Base-by-base conservation (phyloP, 495 filamentous ascomycete genomes). In the Penicillium odoratum region DNA sequence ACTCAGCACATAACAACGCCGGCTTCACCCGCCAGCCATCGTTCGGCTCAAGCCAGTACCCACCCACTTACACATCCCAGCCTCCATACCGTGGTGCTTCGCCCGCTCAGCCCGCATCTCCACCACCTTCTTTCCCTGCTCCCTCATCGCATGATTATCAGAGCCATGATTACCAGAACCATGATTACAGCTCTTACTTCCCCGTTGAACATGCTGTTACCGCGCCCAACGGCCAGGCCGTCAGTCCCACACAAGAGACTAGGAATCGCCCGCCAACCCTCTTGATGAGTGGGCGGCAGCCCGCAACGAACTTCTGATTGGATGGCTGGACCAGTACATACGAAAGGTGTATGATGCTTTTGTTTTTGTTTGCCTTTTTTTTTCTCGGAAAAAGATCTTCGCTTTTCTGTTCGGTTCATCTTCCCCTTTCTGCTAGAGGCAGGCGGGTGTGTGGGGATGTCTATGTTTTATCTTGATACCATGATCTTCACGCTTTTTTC, bases 231-330 rank as follows among this genome's bases (percentile, higher is more conserved):
- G 44, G 45, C 7, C 45, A 47, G 11, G 45, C 45, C 13, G 45
- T 47, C 29, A 15, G 45, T 13, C 11, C 52, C 15, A 29, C 49
- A 4, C 57, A 67, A 26, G 46, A 65, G 4, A 26, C 25, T 8
- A 36, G 60, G 10, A 64, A 68, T 57, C 66, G 74, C 56, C 74
- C 77, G 38, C 74, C 77, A 29, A 80, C 69, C 73, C 58, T 80
- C 11, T 58, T 80, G 53, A 71, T 75, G 61, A 76, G 72, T 57
- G 77, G 77, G 18, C 70, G 71, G 48, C 68, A 71, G 53, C 74
- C 75, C 13, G 63, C 57, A 7, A 62, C 69, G 49, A 72, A 73
- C 31, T 68, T 67, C n/a, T 74, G 55, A 16, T 63, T 65, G 34
- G 56, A 69, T 64, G 64, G 78, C 33, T 76, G 59, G 63, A 25